Base-by-base conservation (phyloP, 1,284 basidiomycete species). In the Thelephora terrestris region DNA sequence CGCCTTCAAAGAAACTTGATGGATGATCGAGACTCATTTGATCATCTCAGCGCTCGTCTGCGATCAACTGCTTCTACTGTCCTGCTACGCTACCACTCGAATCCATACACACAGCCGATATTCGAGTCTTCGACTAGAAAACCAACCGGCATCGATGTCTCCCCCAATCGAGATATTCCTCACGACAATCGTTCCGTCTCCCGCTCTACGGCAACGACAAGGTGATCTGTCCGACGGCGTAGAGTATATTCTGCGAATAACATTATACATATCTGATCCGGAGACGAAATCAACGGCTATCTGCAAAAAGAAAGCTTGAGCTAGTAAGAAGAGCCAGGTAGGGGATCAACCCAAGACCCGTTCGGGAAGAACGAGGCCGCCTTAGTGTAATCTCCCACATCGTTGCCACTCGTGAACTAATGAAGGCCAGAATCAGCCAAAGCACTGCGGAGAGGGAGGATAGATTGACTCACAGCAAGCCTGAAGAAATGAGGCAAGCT, bases 171-270 rank as follows among this genome's bases (percentile, higher is more conserved):
- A 84, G 55, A 63, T 89, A 34, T 89, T 86, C 61, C 72, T 89
- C 47, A 90, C 87, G n/a, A 90, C 87, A 9, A 90, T 90, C 52
- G 83, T 81, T 4, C 85, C 84, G 48, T 81, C 87, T 59, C 79
- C 84, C 1, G 75, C 76, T 49, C 71, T 90, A 49, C 71, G 86
- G 55, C 77, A 84, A 57, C 77, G 83, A 20, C 86, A 89, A 60
- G 62, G 61, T 65, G 29, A 35, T n/a, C n/a, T n/a, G n/a, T n/a
- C n/a, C n/a, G n/a, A n/a, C n/a, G n/a, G n/a, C n/a, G n/a, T n/a
- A n/a, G n/a, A n/a, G n/a, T n/a, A n/a, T n/a, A n/a, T n/a, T n/a
- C n/a, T n/a, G n/a, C n/a, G n/a, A n/a, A n/a, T n/a, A n/a, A n/a
- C n/a, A n/a, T n/a, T n/a, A n/a, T n/a, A n/a, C 9, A 27, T 27